Base-by-base conservation (phyloP, 495 filamentous ascomycete species). In the Aspergillus ostianus region DNA sequence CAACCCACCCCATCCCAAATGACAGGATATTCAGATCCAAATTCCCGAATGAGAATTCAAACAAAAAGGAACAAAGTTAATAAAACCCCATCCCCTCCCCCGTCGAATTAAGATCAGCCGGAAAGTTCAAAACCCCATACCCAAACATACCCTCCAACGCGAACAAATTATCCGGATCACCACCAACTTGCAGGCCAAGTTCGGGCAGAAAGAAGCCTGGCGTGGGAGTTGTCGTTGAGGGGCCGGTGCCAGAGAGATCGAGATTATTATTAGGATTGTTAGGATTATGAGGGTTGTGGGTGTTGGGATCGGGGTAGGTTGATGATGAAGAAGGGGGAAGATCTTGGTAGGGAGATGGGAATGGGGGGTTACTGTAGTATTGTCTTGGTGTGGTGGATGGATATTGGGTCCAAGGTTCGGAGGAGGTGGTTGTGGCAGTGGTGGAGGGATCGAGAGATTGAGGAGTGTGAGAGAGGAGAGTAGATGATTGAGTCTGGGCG, bases 71-170 rank as follows among this genome's bases (percentile, higher is more conserved):
- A n/a, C n/a, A n/a, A n/a, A n/a, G n/a, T n/a, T n/a, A n/a, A 55
- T 59, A 63, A 55, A 55, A 62, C 44, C 64, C 60, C 47, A 51
- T 60, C 0, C 46, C 52, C 32, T 58, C 61, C 32, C 73, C 70
- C 46, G 69, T 63, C n/a, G 64, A 36, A 44, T 6, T 69, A 49
- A 70, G 63, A n/a, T 66, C 45, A 36, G 73, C 61, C 19, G 75
- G 73, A 27, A 78, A 65, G 12, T 67, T 66, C 32, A 75, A 71
- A 17, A 78, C 48, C 12, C 70, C 70, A 49, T 76, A 73, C 8
- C 75, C 76, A 51, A 78, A 53, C 65, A 78, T 71, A 53, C 57
- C 73, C 3, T 66, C 73, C 56, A 80, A 44, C n/a, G 65, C 63
- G 19, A 70, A 67, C 32, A 77, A 52, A 36, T 70, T 66, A 50